Percentiles rank a stretch among this genome's conserved stretches.
Evolutionary conservation across 768 basidiomycete genomes (phyloP).

Genomic region (Leccinum aurantiacum): DNA sequence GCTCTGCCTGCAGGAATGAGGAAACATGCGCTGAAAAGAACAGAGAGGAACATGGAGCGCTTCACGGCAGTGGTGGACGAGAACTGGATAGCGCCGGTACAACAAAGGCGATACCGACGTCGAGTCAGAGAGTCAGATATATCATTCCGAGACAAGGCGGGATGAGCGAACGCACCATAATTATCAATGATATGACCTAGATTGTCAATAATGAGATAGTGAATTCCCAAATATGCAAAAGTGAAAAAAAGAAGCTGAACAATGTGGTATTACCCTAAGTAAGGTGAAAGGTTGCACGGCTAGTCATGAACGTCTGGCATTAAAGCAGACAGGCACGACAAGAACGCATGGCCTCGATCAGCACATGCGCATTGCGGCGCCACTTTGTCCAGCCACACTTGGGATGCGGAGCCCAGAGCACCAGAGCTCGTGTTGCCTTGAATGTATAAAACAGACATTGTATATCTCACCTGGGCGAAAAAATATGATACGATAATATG

Average conservation of each 20-base stretch:
- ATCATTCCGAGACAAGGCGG: background rate
- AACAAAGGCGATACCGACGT: background rate
- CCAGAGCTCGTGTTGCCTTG: background rate
- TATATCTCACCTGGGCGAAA: constrained; percentile 13
- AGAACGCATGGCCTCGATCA: background rate
- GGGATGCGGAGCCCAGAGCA: background rate
- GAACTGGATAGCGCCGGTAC: background rate
- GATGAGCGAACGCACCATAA: constrained; percentile 5
- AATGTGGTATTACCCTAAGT: constrained; percentile 7
- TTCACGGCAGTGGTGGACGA: constrained; percentile 1
- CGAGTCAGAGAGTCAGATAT: background rate
- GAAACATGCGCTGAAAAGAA: constrained; percentile 14
- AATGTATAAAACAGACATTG: background rate
- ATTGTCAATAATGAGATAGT: background rate
- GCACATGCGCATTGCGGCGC: background rate
- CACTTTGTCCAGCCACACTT: too few relatives aligned
- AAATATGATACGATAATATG: background rate
- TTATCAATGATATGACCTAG: background rate
- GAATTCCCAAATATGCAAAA: background rate
- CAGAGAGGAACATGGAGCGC: constrained; percentile 10
- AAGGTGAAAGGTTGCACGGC: background rate
- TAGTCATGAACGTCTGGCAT: background rate
- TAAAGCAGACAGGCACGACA: too few relatives aligned
- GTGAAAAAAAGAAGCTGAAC: constrained; percentile 1
- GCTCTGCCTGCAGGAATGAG: constrained; percentile 17